These are phyloP conservation scores for Suillus subaureus DNA, from an alignment of 768 basidiomycete genomes.

Conservation along the genomic window DNA sequence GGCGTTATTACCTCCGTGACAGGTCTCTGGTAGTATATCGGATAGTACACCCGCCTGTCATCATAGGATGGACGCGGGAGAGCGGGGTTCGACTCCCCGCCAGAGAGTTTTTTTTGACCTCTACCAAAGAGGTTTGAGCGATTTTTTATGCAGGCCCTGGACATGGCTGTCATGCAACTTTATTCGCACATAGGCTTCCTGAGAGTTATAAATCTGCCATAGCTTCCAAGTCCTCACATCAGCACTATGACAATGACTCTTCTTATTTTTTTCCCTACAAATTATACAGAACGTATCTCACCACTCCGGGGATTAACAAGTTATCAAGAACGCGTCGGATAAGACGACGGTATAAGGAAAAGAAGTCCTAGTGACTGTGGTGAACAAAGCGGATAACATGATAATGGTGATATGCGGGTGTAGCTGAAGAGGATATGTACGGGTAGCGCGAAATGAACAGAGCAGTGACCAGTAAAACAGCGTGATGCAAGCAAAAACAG, in stretches of 20 bases:
- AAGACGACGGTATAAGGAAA: neutral
- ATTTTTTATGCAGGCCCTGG: too few relatives aligned
- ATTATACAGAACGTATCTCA: slow-evolving; percentile 7
- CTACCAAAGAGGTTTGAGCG: neutral
- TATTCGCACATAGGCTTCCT: neutral
- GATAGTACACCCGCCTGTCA: slow-evolving; percentile 45
- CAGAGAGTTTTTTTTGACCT: slow-evolving; percentile 21
- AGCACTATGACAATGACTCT: too few relatives aligned
- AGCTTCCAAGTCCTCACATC: neutral
- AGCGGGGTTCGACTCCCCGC: slow-evolving; percentile 38
- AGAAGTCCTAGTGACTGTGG: neutral
- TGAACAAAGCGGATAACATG: neutral
- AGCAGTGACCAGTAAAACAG: slow-evolving; percentile 9
- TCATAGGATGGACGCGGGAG: slow-evolving; percentile 22
- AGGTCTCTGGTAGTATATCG: slow-evolving; percentile 36
- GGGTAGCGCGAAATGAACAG: slow-evolving; percentile 3
- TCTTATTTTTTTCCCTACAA: neutral
- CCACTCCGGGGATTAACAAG: neutral
- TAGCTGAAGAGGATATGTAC: slow-evolving; percentile 3
- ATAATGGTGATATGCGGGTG: neutral
- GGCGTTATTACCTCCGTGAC: neutral
- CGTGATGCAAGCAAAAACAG: slow-evolving; percentile 8
- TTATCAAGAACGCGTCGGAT: neutral
- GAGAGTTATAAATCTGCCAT: neutral
- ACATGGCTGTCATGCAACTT: too few relatives aligned